Conservation (phyloP, 441 rosid genomes). For the Brassica balearica region DNA sequence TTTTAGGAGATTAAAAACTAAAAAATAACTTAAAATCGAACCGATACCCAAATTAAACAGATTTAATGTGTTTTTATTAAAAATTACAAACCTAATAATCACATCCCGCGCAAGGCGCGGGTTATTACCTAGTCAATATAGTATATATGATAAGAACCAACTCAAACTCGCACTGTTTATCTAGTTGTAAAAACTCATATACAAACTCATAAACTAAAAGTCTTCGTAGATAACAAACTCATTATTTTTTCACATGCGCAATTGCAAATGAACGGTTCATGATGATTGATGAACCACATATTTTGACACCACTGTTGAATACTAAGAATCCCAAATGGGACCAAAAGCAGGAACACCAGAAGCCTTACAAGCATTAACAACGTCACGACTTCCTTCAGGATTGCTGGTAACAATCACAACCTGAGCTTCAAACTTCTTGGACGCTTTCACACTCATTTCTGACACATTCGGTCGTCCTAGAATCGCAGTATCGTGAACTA, state of each 20-base stretch:
- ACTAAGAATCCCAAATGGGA: conserved; percentile 90
- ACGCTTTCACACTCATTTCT: conserved; percentile 64
- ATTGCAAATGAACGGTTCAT: neutral
- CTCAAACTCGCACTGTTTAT: neutral
- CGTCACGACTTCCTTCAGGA: conserved; percentile 83
- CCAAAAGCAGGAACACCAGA: conserved; percentile 74
- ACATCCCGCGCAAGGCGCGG: too few species aligned
- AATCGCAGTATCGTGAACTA: conserved; percentile 70
- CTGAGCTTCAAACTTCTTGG: conserved; percentile 67
- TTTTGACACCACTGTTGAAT: neutral
- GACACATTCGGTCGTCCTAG: conserved; percentile 72
- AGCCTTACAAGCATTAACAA: conserved; percentile 63
- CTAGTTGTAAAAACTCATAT: neutral
- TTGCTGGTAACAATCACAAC: conserved; percentile 84
- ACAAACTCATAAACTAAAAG: neutral
- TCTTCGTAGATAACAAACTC: neutral
- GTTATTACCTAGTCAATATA: too few species aligned
- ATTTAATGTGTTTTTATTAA: too few species aligned
- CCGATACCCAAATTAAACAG: too few species aligned
- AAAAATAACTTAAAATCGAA: too few species aligned
- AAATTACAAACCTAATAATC: too few species aligned
- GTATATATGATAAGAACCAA: neutral
- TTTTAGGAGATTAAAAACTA: too few species aligned
- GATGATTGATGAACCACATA: neutral
- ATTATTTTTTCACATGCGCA: neutral